A percentile compares a stretch with the other conserved stretches of the same genome.
These are phyloP conservation scores for Orbilia oligospora DNA, from an alignment of 2,329 filamentous ascomycete genomes.

Conservation along the genomic window DNA sequence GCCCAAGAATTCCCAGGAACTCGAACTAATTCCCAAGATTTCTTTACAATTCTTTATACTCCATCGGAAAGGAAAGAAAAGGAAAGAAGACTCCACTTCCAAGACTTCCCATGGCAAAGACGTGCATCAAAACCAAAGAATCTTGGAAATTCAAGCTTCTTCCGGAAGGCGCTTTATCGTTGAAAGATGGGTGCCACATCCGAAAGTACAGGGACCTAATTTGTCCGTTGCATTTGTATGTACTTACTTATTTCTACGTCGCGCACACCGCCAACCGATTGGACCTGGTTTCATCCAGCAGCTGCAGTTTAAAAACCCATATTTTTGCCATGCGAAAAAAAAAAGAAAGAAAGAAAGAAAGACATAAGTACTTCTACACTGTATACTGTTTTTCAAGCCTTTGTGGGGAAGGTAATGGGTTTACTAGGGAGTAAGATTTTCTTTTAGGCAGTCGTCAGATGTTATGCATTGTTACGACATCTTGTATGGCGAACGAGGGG, in stretches of 20 bases:
- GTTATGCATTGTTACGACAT: conserved; percentile 19
- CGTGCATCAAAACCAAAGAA: background rate
- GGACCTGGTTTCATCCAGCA: conserved; percentile 17
- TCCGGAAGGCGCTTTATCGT: conserved; percentile 38
- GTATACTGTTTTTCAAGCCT: background rate
- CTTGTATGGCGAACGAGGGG: background rate
- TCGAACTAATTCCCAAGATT: background rate
- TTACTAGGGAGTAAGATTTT: background rate
- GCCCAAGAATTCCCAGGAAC: background rate
- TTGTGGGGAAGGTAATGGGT: conserved; percentile 18
- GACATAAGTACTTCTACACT: no score
- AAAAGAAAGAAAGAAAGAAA: background rate
- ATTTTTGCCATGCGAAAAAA: background rate
- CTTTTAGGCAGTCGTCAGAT: conserved; percentile 29
- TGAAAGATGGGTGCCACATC: conserved; percentile 13
- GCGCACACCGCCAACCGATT: conserved; percentile 38
- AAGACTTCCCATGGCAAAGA: conserved; percentile 7
- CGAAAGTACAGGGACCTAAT: background rate
- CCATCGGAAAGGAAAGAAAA: background rate
- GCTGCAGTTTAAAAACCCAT: background rate
- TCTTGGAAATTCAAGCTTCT: conserved; percentile 39
- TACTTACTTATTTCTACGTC: background rate
- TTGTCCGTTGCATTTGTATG: background rate
- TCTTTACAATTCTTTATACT: background rate
- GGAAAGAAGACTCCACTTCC: background rate